Conservation (phyloP, 2,329 filamentous ascomycete species). For the Rutstroemia sp. region DNA sequence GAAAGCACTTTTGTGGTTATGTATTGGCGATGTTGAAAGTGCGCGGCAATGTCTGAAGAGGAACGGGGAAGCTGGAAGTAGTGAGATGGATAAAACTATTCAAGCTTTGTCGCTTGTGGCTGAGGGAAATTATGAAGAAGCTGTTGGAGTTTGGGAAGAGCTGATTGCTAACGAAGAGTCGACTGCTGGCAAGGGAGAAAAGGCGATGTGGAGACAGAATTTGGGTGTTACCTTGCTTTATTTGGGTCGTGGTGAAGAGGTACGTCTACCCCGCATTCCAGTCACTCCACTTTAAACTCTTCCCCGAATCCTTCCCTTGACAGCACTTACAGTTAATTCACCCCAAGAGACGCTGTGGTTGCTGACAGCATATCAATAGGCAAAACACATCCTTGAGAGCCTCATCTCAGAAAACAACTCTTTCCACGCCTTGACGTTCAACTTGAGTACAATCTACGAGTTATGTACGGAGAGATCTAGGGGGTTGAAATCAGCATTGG, state of each 20-base stretch:
- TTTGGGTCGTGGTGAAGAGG: constrained; percentile 65
- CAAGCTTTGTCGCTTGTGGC: constrained; percentile 69
- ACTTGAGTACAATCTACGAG: constrained; percentile 86
- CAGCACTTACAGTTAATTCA: background rate
- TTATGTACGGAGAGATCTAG: constrained; percentile 73
- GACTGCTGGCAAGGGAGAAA: constrained; percentile 31
- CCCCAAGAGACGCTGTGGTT: too few relatives aligned
- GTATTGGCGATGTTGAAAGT: constrained; percentile 67
- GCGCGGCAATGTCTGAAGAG: constrained; percentile 49
- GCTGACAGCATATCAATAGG: constrained; percentile 35
- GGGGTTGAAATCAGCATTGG: constrained; percentile 61
- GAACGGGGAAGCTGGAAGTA: constrained; percentile 12
- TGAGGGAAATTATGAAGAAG: constrained; percentile 62
- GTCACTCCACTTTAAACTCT: background rate
- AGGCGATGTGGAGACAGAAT: constrained; percentile 74
- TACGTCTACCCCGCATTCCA: constrained; percentile 31
- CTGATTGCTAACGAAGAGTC: constrained; percentile 33
- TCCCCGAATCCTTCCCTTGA: background rate
- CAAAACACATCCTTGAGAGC: constrained; percentile 57
- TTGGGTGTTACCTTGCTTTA: constrained; percentile 80
- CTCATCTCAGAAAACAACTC: constrained; percentile 55
- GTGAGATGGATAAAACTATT: constrained; percentile 40
- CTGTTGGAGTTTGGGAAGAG: constrained; percentile 52
- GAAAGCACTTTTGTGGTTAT: constrained; percentile 64
- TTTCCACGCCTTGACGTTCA: constrained; percentile 80